phyloP scores from a whole-genome alignment of 371 early-diverging fungal species.

The Coelomomyces lativittatus region DNA sequence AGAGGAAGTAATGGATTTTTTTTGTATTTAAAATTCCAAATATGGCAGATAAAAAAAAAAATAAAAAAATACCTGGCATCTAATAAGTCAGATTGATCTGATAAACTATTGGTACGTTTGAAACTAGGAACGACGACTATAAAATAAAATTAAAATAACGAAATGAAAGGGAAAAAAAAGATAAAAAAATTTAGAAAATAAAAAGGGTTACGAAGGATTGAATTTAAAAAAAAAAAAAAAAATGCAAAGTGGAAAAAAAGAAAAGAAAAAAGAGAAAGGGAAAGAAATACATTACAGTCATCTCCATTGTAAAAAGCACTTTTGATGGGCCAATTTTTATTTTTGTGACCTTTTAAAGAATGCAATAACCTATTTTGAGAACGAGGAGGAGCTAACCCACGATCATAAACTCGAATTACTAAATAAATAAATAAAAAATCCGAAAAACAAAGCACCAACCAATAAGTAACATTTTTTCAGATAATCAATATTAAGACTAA shows the following conservation, averaged over 20 bases:
- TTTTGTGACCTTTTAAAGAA: conserved; percentile 61
- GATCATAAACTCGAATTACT: conserved; percentile 69
- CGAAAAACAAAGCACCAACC: background rate
- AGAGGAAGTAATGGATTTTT: background rate
- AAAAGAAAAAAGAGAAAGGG: background rate
- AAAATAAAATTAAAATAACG: background rate
- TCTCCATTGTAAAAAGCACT: conserved; percentile 53
- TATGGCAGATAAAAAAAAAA: too few species aligned
- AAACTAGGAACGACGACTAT: background rate
- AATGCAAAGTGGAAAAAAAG: background rate
- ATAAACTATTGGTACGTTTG: background rate
- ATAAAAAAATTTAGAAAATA: too few species aligned
- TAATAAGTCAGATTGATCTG: background rate
- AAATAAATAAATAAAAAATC: too few species aligned
- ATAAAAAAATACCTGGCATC: too few species aligned
- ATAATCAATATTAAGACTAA: background rate
- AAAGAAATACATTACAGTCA: conserved; percentile 29
- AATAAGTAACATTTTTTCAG: conserved; percentile 7
- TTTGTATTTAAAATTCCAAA: too few species aligned
- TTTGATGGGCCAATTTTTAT: conserved; percentile 76
- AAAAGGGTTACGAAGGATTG: background rate
- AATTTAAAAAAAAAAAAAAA: background rate
- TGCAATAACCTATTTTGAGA: conserved; percentile 45
- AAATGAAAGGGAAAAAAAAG: background rate
- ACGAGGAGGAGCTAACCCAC: conserved; percentile 54